phyloP scores from a whole-genome alignment of 106 monocot species.

The Dendrobium chrysotoxum region DNA sequence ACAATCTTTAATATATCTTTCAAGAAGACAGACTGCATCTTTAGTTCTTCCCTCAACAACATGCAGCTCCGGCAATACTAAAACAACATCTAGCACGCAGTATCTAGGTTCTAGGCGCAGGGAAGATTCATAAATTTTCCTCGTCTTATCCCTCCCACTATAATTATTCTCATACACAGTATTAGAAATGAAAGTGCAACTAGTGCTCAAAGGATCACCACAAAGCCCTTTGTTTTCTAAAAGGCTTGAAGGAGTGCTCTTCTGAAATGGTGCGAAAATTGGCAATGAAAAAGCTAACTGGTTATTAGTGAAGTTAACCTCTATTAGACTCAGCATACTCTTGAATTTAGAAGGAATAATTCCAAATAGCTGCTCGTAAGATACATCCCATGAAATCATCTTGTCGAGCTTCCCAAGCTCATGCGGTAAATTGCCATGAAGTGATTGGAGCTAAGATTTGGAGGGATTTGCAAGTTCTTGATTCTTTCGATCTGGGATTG shows the following conservation, averaged over 20 bases:
- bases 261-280: constrained; percentile 70
- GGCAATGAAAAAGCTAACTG: constrained; percentile 48
- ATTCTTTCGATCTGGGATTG: constrained; percentile 63
- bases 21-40: too few species aligned
- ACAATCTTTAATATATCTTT: too few species aligned
- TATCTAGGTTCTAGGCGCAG: too few species aligned
- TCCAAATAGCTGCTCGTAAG: constrained; percentile 64
- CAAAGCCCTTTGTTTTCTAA: constrained; percentile 58
- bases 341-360: constrained; percentile 53
- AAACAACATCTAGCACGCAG: too few species aligned
- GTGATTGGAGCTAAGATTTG: constrained; percentile 72
- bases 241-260: constrained; percentile 55
- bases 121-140: too few species aligned
- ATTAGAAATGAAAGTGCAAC: constrained; percentile 24
- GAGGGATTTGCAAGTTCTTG: constrained; percentile 70
- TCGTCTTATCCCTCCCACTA: too few species aligned
- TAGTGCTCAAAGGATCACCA: constrained; percentile 50
- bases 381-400: constrained; percentile 65
- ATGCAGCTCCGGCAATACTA: too few species aligned
- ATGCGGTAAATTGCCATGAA: constrained; percentile 44
- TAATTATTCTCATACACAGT: constrained; percentile 12
- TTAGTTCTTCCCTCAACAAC: too few species aligned
- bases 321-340: constrained; percentile 86
- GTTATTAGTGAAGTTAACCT: constrained; percentile 81
- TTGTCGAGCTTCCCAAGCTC: constrained; percentile 86